Percentiles rank a stretch among this genome's conserved stretches.
phyloP scores from a whole-genome alignment of 495 filamentous ascomycete genomes.

The Daldinia vernicosa region DNA sequence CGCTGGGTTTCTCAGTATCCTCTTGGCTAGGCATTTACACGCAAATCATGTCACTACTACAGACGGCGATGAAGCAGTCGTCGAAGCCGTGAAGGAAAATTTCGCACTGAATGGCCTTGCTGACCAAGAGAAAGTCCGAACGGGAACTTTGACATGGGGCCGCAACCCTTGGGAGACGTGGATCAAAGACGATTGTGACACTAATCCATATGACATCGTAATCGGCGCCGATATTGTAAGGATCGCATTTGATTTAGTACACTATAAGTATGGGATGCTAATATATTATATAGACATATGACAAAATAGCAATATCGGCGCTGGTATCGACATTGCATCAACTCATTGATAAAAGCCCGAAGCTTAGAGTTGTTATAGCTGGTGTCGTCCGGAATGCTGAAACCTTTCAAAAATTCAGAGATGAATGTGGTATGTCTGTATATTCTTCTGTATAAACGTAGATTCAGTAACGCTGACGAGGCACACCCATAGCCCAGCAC shows the following conservation, averaged over 20 bases:
- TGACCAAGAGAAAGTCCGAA: constrained; percentile 47
- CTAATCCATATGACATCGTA: constrained; percentile 45
- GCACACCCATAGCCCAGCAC: constrained; percentile 41
- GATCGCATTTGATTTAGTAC: constrained; percentile 12
- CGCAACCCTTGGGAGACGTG: constrained; percentile 40
- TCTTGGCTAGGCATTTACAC: constrained; percentile 72
- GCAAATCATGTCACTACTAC: constrained; percentile 71
- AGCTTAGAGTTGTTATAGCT: constrained; percentile 46
- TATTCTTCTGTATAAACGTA: neutral
- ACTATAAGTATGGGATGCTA: neutral
- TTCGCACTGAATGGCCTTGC: constrained; percentile 65
- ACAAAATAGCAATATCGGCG: constrained; percentile 46
- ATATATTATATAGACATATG: constrained; percentile 43
- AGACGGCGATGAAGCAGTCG: constrained; percentile 73
- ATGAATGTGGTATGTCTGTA: constrained; percentile 45
- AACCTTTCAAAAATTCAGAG: constrained; percentile 48
- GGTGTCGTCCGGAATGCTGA: constrained; percentile 50
- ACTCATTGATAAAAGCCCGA: constrained; percentile 45
- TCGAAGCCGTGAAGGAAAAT: constrained; percentile 68
- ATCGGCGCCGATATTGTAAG: constrained; percentile 58
- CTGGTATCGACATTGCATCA: constrained; percentile 48
- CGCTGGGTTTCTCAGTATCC: constrained; percentile 78
- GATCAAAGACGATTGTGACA: constrained; percentile 39
- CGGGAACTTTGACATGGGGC: constrained; percentile 64
- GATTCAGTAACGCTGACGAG: neutral